Percentiles rank a stretch among this genome's conserved stretches.
These are phyloP conservation scores for Aspergillus glaucus DNA, from an alignment of 2,329 filamentous ascomycete genomes.

Conservation along the genomic window DNA sequence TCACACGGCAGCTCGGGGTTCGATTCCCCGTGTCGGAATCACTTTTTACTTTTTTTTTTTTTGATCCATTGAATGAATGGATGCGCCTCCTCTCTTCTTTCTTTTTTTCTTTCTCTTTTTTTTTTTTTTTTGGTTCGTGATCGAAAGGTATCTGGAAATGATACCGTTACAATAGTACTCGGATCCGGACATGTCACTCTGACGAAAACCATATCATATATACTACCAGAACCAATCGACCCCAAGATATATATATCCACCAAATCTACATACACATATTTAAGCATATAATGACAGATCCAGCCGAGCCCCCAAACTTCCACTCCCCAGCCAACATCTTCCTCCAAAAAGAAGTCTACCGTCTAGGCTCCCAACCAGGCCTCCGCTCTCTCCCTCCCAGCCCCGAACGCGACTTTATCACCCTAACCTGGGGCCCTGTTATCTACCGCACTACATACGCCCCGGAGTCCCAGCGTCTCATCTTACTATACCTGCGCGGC, in stretches of 20 bases:
- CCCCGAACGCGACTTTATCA: slow-evolving; percentile 22
- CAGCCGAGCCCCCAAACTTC: slow-evolving; percentile 1
- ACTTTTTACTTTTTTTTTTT: slow-evolving; percentile 4
- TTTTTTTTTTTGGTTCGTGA: background rate
- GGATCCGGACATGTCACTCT: background rate
- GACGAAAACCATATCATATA: background rate
- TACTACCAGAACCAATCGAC: background rate
- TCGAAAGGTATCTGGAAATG: no score
- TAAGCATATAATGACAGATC: background rate
- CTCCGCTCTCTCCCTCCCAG: slow-evolving; percentile 19
- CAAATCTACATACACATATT: background rate
- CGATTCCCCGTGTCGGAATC: slow-evolving; percentile 21
- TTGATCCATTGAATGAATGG: slow-evolving; percentile 4
- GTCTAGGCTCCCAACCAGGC: slow-evolving; percentile 19
- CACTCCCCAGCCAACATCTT: slow-evolving; percentile 17
- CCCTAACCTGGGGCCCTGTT: slow-evolving; percentile 24
- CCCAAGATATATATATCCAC: background rate
- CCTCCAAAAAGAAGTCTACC: slow-evolving; percentile 22
- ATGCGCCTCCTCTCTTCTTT: slow-evolving; percentile 7
- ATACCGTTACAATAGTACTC: no score
- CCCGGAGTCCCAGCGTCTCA: slow-evolving; percentile 36
- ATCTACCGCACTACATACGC: slow-evolving; percentile 24
- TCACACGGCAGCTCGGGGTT: slow-evolving; percentile 24
- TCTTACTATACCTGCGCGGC: slow-evolving; percentile 48
- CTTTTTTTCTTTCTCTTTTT: slow-evolving; percentile 4